phyloP scores from a whole-genome alignment of 345 rosid genomes.

The Acer negundo region DNA sequence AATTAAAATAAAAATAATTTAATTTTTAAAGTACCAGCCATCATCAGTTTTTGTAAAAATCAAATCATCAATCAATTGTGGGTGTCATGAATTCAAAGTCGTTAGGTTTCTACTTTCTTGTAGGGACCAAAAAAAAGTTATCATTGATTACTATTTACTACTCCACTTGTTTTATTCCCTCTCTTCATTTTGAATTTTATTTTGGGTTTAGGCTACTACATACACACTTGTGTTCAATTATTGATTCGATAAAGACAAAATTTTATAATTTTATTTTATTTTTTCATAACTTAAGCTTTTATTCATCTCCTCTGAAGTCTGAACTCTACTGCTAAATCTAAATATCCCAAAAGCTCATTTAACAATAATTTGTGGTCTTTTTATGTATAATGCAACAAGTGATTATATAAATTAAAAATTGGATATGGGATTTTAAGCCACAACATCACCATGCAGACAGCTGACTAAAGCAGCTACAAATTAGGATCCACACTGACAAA shows the following conservation, averaged over 20 bases:
- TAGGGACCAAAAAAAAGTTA: background rate
- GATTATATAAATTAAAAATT: background rate
- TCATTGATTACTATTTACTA: background rate
- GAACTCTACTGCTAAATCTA: too few relatives aligned
- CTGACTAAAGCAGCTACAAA: conserved; percentile 9
- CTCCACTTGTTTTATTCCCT: background rate
- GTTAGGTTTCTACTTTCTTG: background rate
- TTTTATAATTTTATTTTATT: too few relatives aligned
- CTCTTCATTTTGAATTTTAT: background rate
- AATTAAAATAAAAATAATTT: too few relatives aligned
- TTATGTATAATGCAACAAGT: background rate
- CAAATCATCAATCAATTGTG: background rate
- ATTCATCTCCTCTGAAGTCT: too few relatives aligned
- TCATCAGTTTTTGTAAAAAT: background rate
- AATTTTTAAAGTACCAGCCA: background rate
- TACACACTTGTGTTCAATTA: too few relatives aligned
- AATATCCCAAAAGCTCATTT: too few relatives aligned
- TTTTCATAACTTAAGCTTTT: too few relatives aligned
- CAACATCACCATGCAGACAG: too few relatives aligned
- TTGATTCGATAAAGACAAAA: too few relatives aligned
- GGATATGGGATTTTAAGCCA: background rate
- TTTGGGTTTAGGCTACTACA: background rate
- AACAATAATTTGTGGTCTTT: background rate
- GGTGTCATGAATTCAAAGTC: background rate
- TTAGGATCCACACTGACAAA: conserved; percentile 17